These are phyloP conservation scores for Venturia pyrina DNA, from an alignment of 2,329 filamentous ascomycete genomes.

Conservation along the genomic window DNA sequence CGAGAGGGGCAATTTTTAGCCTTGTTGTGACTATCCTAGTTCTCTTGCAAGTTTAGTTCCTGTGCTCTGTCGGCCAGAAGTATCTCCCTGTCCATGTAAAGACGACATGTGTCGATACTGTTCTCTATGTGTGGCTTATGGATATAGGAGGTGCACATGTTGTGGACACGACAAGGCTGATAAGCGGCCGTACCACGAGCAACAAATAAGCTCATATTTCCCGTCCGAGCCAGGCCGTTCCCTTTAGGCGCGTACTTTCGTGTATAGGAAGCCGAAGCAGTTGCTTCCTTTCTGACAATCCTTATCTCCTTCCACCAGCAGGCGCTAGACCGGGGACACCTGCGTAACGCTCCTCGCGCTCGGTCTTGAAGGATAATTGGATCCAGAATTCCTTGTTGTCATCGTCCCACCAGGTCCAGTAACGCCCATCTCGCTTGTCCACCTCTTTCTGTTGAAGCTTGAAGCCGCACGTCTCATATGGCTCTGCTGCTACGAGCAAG, in stretches of 20 bases:
- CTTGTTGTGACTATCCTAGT: background rate
- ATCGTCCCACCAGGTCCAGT: conserved; percentile 91
- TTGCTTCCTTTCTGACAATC: background rate
- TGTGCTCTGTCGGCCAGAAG: background rate
- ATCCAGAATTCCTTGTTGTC: conserved; percentile 97
- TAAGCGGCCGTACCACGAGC: background rate
- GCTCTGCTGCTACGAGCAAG: conserved; percentile 86
- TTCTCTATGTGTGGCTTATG: background rate
- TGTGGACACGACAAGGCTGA: background rate
- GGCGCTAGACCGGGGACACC: conserved; percentile 53
- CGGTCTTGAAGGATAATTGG: conserved; percentile 96
- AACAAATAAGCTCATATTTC: background rate
- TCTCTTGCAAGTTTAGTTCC: background rate
- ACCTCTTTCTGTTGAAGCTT: conserved; percentile 92
- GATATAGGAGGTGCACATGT: background rate
- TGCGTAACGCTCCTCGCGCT: conserved; percentile 81
- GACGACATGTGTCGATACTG: background rate
- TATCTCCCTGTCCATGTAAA: background rate
- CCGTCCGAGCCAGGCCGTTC: background rate
- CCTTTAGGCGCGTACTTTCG: background rate
- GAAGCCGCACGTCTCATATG: conserved; percentile 95
- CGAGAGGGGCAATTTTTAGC: background rate
- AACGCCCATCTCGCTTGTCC: conserved; percentile 76
- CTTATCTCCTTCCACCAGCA: background rate
- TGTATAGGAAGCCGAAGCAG: background rate